Percentiles rank a stretch among this genome's conserved stretches.
Evolutionary conservation across 169 alveolate genomes (phyloP).

Genomic region (Plasmodium knowlesi): DNA sequence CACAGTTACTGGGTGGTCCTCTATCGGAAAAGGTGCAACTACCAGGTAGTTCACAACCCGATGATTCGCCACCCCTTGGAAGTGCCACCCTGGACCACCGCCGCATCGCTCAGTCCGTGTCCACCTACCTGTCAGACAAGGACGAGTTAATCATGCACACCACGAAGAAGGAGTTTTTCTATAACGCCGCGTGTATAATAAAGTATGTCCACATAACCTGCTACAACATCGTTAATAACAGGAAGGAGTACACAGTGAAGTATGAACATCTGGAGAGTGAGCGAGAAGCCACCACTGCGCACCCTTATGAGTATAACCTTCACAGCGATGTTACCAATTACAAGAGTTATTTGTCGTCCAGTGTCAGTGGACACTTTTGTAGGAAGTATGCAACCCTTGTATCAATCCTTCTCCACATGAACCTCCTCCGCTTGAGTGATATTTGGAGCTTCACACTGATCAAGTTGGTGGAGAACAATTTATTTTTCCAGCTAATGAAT

Average conservation of each 20-base stretch:
- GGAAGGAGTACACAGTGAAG: slow-evolving; percentile 20
- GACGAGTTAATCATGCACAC: background rate
- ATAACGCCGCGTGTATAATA: background rate
- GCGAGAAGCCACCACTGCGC: background rate
- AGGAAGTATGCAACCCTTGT: slow-evolving; percentile 9
- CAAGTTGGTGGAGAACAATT: slow-evolving; percentile 9
- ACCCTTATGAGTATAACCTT: slow-evolving; percentile 4
- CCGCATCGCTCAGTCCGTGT: background rate
- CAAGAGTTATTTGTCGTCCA: slow-evolving; percentile 2
- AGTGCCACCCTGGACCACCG: background rate
- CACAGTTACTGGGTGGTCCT: background rate
- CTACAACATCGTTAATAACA: slow-evolving; percentile 24
- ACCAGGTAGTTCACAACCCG: background rate
- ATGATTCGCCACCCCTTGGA: background rate
- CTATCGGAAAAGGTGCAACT: too few species aligned
- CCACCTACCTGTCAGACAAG: background rate
- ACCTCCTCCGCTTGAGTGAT: slow-evolving; percentile 16
- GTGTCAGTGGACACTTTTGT: background rate
- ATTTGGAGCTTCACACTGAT: slow-evolving; percentile 27
- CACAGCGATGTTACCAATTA: slow-evolving; percentile 31
- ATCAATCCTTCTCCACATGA: slow-evolving; percentile 31
- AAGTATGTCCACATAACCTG: slow-evolving; percentile 22
- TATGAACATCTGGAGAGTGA: slow-evolving; percentile 5
- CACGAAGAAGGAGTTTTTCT: slow-evolving; percentile 2
- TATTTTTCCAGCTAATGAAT: slow-evolving; percentile 32